Evolutionary conservation across 2,329 filamentous ascomycete species (phyloP).

Genomic region (Fulvia fulva): DNA sequence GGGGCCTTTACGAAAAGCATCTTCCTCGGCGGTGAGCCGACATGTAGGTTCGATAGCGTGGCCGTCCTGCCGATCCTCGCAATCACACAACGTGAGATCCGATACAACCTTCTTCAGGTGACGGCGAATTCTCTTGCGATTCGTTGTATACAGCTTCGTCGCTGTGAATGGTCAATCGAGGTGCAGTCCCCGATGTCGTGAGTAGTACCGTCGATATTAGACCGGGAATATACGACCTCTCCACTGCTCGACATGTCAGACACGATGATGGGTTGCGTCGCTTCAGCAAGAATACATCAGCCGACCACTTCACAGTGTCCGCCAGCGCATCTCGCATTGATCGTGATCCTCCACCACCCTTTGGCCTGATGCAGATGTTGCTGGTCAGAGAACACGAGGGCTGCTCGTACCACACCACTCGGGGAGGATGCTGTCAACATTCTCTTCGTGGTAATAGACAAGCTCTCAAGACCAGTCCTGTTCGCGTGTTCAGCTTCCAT

Average conservation of each 20-base stretch:
- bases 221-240: too few species aligned
- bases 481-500: background rate
- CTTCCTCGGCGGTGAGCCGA: background rate
- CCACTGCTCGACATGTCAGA: background rate
- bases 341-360: background rate
- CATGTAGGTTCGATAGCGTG: background rate
- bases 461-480: background rate
- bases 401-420: background rate
- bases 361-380: background rate
- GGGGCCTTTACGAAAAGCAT: background rate
- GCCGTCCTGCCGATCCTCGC: background rate
- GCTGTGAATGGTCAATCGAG: too few species aligned
- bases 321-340: background rate
- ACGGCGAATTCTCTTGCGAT: too few species aligned
- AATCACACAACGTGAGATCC: background rate
- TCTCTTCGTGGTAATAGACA: background rate
- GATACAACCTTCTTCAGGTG: background rate
- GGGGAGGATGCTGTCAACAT: background rate
- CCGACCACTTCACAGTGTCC: too few species aligned
- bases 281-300: too few species aligned
- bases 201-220: too few species aligned
- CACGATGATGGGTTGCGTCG: too few species aligned
- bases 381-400: too few species aligned
- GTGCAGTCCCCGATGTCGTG: too few species aligned
- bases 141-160: too few species aligned